Base-by-base conservation (phyloP, 2,329 filamentous ascomycete species). In the Alternaria tenuissima region DNA sequence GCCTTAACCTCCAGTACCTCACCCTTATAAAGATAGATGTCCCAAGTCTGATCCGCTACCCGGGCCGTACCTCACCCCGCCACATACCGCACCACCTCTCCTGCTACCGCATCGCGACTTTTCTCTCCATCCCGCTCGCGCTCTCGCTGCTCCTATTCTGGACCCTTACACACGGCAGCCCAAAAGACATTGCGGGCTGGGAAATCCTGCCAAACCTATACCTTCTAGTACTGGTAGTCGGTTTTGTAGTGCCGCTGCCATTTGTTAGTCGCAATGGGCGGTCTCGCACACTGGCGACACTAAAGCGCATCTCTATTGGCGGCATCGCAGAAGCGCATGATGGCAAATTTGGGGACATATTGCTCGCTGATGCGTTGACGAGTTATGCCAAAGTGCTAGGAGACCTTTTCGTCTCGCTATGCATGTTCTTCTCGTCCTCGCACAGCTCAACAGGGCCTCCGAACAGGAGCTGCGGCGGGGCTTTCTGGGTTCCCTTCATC, bases 341-440 rank as follows among this genome's bases (percentile, higher is more conserved):
- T 78, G 93, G 94, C 55, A 97, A 96, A 75, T 98, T 98, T 72
- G 94, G 93, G 57, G 95, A 99, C 76, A 91, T 98, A 53, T 81
- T 99, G 59, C 87, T 99, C 18, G 94, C 95, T 34, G 95, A 99
- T 85, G 94, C 93, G 56, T 81, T 98, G 69, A 99, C 95, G 42
- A 96, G 92, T 72, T 99, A 98, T 78, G 90, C 94, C 63, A 97
- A 96, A 78, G 91, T 97, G 30, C 84, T 96, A 28, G 94, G 90
- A 24, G 95, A 99, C 78, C 81, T 97, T 12, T 97, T 93, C 76
- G 91, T 98, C 56, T 89, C 89, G 48, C 80, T 93, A 28, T 98
- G 93, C 87, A 97, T 97, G 94, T 94, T 96, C 78, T 87, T 96
- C 73, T 86, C 87, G 1, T 80, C 85, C 4, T 86, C 86, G 4